phyloP scores from a whole-genome alignment of 805 yeast species.

The Wickerhamomyces ciferrii region DNA sequence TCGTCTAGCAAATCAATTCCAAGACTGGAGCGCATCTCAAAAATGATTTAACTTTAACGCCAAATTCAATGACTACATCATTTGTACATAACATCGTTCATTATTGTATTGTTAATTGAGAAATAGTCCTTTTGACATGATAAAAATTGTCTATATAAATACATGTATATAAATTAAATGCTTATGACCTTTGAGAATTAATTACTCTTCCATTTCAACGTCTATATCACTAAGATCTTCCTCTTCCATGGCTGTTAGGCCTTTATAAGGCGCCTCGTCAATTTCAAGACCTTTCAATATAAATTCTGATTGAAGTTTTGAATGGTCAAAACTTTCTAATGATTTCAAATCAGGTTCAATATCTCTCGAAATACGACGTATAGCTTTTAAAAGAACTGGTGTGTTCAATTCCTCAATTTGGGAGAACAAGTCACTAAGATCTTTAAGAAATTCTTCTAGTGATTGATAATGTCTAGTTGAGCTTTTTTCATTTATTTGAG shows the following conservation, averaged over 20 bases:
- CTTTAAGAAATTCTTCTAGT: conserved; percentile 14
- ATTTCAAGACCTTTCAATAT: conserved; percentile 18
- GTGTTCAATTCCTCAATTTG: conserved; percentile 13
- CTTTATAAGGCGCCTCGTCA: conserved; percentile 23
- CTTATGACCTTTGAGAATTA: neutral
- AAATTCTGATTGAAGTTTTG: conserved; percentile 21
- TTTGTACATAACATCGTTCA: neutral
- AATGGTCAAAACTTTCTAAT: conserved; percentile 9
- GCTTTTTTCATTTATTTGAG: conserved; percentile 9
- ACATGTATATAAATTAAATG: neutral
- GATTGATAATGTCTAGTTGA: conserved; percentile 6
- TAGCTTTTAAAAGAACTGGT: conserved; percentile 10
- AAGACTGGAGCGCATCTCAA: neutral
- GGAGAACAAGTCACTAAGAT: conserved; percentile 12
- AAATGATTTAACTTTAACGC: neutral
- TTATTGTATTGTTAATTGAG: neutral
- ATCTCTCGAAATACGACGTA: conserved; percentile 12
- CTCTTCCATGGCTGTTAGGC: conserved; percentile 21
- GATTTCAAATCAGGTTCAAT: conserved; percentile 10
- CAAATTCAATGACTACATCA: neutral
- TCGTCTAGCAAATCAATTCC: neutral
- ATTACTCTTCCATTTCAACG: neutral
- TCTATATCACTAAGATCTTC: conserved; percentile 22
- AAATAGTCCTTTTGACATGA: neutral
- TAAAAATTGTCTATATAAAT: neutral